Evolutionary conservation across 2,329 filamentous ascomycete genomes (phyloP), one percentile per base, ranked within the genome.

Genomic region (Trichoderma koningii): DNA sequence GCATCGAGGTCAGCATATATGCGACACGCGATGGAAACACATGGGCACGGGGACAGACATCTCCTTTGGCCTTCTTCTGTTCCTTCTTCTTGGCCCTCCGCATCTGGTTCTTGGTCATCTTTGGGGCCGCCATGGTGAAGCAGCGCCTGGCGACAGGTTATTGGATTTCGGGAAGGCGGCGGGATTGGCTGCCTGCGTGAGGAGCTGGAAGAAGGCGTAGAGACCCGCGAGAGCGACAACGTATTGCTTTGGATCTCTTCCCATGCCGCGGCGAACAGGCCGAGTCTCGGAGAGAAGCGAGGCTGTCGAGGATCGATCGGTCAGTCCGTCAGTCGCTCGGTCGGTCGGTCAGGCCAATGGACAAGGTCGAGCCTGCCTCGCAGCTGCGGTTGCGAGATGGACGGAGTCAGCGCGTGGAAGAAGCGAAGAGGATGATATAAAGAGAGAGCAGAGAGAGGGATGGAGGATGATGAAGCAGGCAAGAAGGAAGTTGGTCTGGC

Each of bases 1-100:
- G 38, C 15, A 38, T n/a, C 26, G 30, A 23, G 1, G 19, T 63
- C 19, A 63, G 59, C 28, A 55, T 14, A 38, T 53, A 26, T 28
- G 41, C 19, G 41, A 55, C 41, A 42, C 59, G 50, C 55, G 38
- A 26, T 2, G 41, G 28, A 26, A 3, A 9, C 19, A 23, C n/a
- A 42, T 10, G n/a, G 17, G 53, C 10, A 38, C 34, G 47, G 47
- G 47, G 7, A 52, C 48, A 19, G 63, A 86, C 85, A 71, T 87
- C 80, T 76, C 85, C 80, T 60, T 84, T 79, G 70, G 86, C 78
- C 73, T 88, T 88, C 81, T 96, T 96, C 75, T 92, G 87, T 72
- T 92, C 90, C 88, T 97, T 97, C 86, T 95, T 97, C 83, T 94
- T 93, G 55, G 92, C 91, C 76, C 94, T 88, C 76, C 93, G 87